Evolutionary conservation across 768 basidiomycete genomes (phyloP), one percentile per base, ranked within the genome.

Genomic region (Saitozyma podzolica): DNA sequence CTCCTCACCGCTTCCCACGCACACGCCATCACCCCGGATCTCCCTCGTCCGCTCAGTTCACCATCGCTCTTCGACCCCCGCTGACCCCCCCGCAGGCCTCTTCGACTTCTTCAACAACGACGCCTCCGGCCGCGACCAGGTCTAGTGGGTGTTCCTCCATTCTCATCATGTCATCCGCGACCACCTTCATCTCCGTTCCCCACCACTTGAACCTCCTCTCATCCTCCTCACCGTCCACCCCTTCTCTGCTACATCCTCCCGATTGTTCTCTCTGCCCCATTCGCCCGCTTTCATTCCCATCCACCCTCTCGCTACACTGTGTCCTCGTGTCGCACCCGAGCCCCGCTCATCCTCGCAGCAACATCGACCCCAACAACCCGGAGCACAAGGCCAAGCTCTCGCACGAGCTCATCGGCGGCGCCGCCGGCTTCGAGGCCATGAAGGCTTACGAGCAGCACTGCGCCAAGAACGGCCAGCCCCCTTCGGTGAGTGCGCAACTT

Each of bases 391-490:
- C 69, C 54, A 64, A 68, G 51, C 64, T 75, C 62, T 75, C 74
- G 16, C 74, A 75, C 61, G 74, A 75, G 65, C 67, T 75, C 56
- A 73, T 72, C 65, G 70, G 74, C 59, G 80, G 76, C 49, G 80
- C 80, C n/a, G 80, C 80, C 52, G 79, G 78, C 37, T 81, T 77
- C 62, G 80, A 80, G 54, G 80, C 80, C 52, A 81, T 81, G 80
- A 78, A 75, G 65, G 79, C 79, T 0, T 81, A 80, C 71, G 75
- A 80, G 69, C 53, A 79, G 40, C 80, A 80, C 67, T 66, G 64
- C 37, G 73, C 65, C 7, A 42, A 49, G 41, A 78, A 81, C 57
- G 80, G 81, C 50, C 61, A 80, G 65, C 80, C 79, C 40, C 58
- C 59, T 6, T 70, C 59, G 70, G 73, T 75, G 56, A 72, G 73